Base-by-base conservation (phyloP, 78 protist species). In the Diacronema lutheri region DNA sequence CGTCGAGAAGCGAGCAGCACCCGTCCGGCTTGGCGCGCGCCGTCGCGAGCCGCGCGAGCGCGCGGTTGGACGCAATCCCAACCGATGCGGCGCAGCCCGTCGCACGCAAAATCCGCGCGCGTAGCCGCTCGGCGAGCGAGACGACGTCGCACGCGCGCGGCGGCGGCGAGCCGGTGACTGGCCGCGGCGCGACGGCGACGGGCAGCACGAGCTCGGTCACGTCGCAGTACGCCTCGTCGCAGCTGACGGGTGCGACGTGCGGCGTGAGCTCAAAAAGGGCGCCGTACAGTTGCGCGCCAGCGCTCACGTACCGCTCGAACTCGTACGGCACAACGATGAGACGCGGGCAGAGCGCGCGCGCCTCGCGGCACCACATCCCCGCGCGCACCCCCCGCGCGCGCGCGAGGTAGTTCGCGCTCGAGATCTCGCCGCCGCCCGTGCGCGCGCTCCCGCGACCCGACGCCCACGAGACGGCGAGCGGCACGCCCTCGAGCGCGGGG, bases 1-100 rank as follows among this genome's bases (percentile, higher is more conserved):
- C 61, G 46, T 0, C 19, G 20, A 25, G 1, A 6, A 81, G 31
- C 35, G 16, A 19, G 55, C 2, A 0, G 40, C 3, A 21, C 26
- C 87, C 81, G 80, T 83, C 69, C 10, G 87, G 87, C 69, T 83
- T 83, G 37, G 81, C 80, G 21, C n/a, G 57, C 37, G n/a, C 20
- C 6, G 69, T 55, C n/a, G 84, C 84, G 31, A 78, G 5, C 21
- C 84, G 84, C 11, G 84, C 84, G 38, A 58, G 31, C 31, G 60
- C 56, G 29, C 66, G 84, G 69, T 10, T 37, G 57, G 66, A 25
- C 19, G 58, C 86, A 50, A 33, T 21, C 71, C 87, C 87, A 38
- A 83, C 37, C 33, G 56, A 31, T 12, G 87, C 87, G 69, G 11
- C 1, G 68, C 87, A 83, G n/a, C 80, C 71, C 1, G 84, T 78